Base-by-base conservation (phyloP, 2,329 filamentous ascomycete species). In the Pseudogymnoascus sp. region DNA sequence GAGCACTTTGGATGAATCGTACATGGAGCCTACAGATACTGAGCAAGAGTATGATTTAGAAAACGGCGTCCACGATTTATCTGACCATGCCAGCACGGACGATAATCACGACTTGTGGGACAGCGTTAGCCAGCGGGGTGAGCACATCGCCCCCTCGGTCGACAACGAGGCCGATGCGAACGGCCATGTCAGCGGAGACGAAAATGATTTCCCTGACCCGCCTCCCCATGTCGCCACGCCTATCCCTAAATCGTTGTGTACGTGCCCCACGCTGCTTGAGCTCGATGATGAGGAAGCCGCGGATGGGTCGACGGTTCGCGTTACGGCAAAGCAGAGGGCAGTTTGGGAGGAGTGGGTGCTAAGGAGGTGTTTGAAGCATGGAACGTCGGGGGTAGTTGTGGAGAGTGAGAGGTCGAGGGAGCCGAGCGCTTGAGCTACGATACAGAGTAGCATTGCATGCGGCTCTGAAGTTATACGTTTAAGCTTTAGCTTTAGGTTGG, bases 301-400 rank as follows among this genome's bases (percentile, higher is more conserved):
- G 5, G 75, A 72, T 14, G 80, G 82, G 65, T 75, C 81, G 64
- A 79, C 79, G 1, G 62, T 72, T 3, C 69, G 68, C 38, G 78
- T 81, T 4, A 74, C 72, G n/a, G 75, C 77, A 63, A 66, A 70
- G 35, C 78, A 81, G 65, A 75, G 81, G 59, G 81, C 81, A 65
- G 72, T 76, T 60, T 83, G 80, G 80, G 79, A 83, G 69, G 76
- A 76, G 65, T 83, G 80, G 80, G 78, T 79, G 11, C 67, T 81
- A 11, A 71, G 77, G 54, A 70, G 76, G 63, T 82, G 79, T 70
- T 30, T 37, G 18, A 60, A 47, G 18, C 66, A 68, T 58, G 65
- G 67, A 54, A 60, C 54, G 22, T 47, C 43, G 22, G 58, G 38
- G 38, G 20, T 41, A 7, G 58, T 39, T 20, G 35, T 34, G 58